phyloP scores from a whole-genome alignment of 352 stramenopile species.

The Phytophthora tubulina region DNA sequence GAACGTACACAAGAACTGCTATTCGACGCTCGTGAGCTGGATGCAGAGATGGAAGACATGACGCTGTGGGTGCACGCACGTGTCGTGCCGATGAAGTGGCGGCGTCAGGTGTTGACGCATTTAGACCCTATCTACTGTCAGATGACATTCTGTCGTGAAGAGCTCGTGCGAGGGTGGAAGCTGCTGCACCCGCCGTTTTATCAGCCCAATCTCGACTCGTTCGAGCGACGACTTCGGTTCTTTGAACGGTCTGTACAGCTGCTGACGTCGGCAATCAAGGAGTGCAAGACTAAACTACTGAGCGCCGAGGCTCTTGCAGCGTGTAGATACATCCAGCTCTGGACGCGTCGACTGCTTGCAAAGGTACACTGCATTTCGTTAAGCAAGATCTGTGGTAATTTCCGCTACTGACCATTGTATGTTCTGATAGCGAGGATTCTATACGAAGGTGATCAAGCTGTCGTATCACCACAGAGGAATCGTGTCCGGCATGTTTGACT shows the following conservation, averaged over 20 bases:
- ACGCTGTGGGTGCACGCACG: constrained; percentile 53
- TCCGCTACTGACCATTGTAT: neutral
- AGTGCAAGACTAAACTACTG: constrained; percentile 45
- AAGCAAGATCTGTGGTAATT: neutral
- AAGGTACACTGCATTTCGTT: constrained; percentile 32
- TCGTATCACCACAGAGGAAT: constrained; percentile 58
- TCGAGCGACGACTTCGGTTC: constrained; percentile 48
- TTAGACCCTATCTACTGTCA: constrained; percentile 49
- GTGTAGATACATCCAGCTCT: constrained; percentile 57
- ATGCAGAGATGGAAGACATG: constrained; percentile 43
- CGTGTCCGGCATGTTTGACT: constrained; percentile 71
- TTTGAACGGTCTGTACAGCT: constrained; percentile 43
- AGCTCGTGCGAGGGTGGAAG: constrained; percentile 46
- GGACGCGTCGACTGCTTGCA: constrained; percentile 51
- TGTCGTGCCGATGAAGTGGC: constrained; percentile 53
- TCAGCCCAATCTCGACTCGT: constrained; percentile 46
- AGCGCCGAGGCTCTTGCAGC: constrained; percentile 46
- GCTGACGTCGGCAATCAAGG: constrained; percentile 37
- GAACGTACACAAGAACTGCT: constrained; percentile 48
- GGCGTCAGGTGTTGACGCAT: constrained; percentile 47
- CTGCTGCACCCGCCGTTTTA: constrained; percentile 61
- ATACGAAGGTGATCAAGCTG: constrained; percentile 57
- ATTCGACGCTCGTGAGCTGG: constrained; percentile 49
- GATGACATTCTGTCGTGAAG: constrained; percentile 45
- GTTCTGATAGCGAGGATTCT: constrained; percentile 53